Conservation (phyloP, 805 yeast genomes). For the Ascoidea rubescens region DNA sequence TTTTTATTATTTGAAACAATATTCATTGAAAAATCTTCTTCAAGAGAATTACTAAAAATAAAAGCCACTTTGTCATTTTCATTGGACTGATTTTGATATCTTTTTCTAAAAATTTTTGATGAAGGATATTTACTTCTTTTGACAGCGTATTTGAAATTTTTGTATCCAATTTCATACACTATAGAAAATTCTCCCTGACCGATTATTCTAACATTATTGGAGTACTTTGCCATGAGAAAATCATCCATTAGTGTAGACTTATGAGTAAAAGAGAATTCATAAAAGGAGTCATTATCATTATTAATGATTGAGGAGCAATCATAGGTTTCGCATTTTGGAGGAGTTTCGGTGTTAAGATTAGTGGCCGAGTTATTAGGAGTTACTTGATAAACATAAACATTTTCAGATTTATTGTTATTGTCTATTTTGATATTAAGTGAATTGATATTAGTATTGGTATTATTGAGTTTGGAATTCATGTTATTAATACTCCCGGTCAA, state of each 20-base stretch:
- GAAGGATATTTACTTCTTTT: slow-evolving; percentile 62
- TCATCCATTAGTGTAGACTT: neutral
- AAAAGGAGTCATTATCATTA: too few species aligned
- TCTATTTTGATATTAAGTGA: too few species aligned
- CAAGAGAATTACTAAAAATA: slow-evolving; percentile 24
- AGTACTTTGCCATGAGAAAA: slow-evolving; percentile 31
- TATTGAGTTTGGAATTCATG: neutral
- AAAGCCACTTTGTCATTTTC: slow-evolving; percentile 54
- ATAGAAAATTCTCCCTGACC: slow-evolving; percentile 86
- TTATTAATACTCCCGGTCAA: too few species aligned
- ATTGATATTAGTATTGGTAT: too few species aligned
- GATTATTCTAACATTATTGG: slow-evolving; percentile 50
- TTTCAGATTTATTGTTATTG: neutral
- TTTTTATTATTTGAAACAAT: neutral
- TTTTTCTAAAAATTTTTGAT: slow-evolving; percentile 22
- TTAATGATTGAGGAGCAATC: neutral
- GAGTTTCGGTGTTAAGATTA: neutral
- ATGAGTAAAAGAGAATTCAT: too few species aligned
- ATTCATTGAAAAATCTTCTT: neutral
- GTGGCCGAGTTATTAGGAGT: neutral
- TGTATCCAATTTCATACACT: slow-evolving; percentile 71
- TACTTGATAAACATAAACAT: neutral
- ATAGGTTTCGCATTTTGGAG: neutral
- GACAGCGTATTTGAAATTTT: slow-evolving; percentile 58
- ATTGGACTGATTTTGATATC: slow-evolving; percentile 43